Conservation (phyloP, 1,284 basidiomycete genomes). For the Trichosporon sp. region DNA sequence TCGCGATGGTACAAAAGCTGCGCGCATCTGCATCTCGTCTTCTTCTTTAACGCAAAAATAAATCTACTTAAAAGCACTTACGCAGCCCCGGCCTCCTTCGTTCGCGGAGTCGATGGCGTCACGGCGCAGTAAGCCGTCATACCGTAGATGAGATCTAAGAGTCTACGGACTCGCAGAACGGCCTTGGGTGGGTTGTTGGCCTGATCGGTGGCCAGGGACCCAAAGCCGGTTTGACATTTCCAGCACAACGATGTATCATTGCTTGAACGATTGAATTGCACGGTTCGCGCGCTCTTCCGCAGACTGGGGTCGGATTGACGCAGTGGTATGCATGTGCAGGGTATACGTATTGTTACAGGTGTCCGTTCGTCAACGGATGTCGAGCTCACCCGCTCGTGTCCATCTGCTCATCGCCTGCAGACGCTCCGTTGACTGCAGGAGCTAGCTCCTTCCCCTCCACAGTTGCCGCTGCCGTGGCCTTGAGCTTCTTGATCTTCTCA, state of each 20-base stretch:
- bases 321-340: slow-evolving; percentile 34
- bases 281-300: not conserved
- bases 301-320: not conserved
- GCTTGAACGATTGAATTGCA: not conserved
- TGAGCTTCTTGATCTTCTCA: slow-evolving; percentile 27
- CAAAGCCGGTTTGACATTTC: slow-evolving; percentile 48
- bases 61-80: slow-evolving; percentile 49
- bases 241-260: slow-evolving; percentile 14
- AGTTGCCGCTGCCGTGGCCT: slow-evolving; percentile 16
- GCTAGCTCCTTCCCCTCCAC: not conserved
- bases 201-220: slow-evolving; percentile 40
- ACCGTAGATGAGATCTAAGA: slow-evolving; percentile 42
- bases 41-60: slow-evolving; percentile 22
- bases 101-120: slow-evolving; percentile 19
- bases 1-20: not conserved
- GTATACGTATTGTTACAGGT: slow-evolving; percentile 22
- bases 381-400: not conserved
- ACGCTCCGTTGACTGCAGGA: not conserved
- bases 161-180: slow-evolving; percentile 32
- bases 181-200: slow-evolving; percentile 48
- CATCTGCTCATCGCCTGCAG: slow-evolving; percentile 10
- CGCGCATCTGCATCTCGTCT: not conserved
- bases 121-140: slow-evolving; percentile 43
- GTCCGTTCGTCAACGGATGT: not conserved
- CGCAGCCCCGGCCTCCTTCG: slow-evolving; percentile 30